These are phyloP conservation scores for Hymenoscyphus infarciens DNA, from an alignment of 2,329 filamentous ascomycete species.

Conservation along the genomic window DNA sequence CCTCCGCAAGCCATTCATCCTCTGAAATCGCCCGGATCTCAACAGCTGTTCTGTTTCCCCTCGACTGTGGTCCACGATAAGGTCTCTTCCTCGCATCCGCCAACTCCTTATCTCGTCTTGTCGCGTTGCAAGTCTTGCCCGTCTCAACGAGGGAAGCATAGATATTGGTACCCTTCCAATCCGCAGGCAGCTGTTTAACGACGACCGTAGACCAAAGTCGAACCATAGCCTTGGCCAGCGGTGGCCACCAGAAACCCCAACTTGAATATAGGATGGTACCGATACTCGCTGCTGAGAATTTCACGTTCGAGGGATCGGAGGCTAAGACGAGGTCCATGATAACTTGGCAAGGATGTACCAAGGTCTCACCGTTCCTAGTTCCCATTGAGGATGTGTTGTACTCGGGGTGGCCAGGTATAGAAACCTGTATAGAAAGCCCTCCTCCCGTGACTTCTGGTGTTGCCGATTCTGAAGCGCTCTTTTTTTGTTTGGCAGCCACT, in stretches of 20 bases:
- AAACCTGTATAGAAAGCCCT: background rate
- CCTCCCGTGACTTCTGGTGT: background rate
- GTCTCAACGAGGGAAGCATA: background rate
- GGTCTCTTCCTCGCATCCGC: background rate
- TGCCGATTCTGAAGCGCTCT: background rate
- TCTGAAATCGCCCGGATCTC: slow-evolving; percentile 6
- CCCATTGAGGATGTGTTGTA: background rate
- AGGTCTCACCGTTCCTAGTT: background rate
- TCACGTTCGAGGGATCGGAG: background rate
- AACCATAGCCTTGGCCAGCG: background rate
- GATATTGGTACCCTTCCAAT: slow-evolving; percentile 5
- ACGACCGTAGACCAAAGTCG: slow-evolving; percentile 3
- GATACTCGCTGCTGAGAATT: background rate
- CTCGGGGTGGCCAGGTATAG: background rate
- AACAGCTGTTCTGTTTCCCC: background rate
- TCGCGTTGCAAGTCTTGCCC: background rate
- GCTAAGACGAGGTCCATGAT: slow-evolving; percentile 4
- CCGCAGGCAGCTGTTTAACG: background rate
- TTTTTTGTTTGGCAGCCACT: background rate
- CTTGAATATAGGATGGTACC: background rate
- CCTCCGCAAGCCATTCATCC: slow-evolving; percentile 5
- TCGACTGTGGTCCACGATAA: background rate
- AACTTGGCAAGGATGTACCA: slow-evolving; percentile 5
- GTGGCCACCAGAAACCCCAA: slow-evolving; percentile 9
- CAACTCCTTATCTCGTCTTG: slow-evolving; percentile 5